Percentiles rank a stretch among this genome's conserved stretches.
Evolutionary conservation across 106 monocot species (phyloP).

Genomic region (Apostasia ramifera): DNA sequence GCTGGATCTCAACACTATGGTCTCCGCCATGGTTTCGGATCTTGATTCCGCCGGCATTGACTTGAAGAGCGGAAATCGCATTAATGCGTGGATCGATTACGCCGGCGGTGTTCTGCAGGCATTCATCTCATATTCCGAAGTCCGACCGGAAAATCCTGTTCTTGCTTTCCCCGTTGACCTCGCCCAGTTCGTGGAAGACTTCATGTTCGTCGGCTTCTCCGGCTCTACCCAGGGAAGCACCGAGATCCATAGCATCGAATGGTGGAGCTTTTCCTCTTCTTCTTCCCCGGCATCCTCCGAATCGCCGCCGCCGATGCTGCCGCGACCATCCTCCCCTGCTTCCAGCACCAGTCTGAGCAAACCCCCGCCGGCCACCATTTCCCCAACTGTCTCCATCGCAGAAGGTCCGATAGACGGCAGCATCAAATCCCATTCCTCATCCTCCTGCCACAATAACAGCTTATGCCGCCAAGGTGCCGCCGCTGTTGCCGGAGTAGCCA

Average conservation of each 20-base stretch:
- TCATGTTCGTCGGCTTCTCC: constrained; percentile 84
- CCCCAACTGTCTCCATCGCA: constrained; percentile 21
- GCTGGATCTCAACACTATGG: constrained; percentile 63
- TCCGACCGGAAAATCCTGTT: constrained; percentile 40
- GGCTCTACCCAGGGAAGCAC: constrained; percentile 95
- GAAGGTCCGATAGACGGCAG: constrained; percentile 25
- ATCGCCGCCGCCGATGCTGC: not conserved
- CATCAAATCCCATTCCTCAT: constrained; percentile 8
- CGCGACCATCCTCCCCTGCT: constrained; percentile 4
- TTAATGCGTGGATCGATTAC: constrained; percentile 85
- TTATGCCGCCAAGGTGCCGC: constrained; percentile 59
- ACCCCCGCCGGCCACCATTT: not conserved
- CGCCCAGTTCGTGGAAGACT: constrained; percentile 32
- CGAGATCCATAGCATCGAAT: constrained; percentile 77
- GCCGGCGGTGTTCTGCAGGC: constrained; percentile 33
- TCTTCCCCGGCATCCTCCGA: constrained; percentile 9
- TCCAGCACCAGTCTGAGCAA: not conserved
- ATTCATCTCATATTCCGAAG: constrained; percentile 72
- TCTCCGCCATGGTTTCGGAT: constrained; percentile 65
- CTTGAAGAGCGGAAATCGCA: constrained; percentile 60
- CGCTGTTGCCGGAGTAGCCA: constrained; percentile 73
- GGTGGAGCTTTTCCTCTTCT: constrained; percentile 79
- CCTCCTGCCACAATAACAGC: constrained; percentile 35
- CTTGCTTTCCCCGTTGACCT: constrained; percentile 61
- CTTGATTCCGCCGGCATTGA: constrained; percentile 51